phyloP scores from a whole-genome alignment of 1,284 basidiomycete species.

The Cryptococcus sp. region DNA sequence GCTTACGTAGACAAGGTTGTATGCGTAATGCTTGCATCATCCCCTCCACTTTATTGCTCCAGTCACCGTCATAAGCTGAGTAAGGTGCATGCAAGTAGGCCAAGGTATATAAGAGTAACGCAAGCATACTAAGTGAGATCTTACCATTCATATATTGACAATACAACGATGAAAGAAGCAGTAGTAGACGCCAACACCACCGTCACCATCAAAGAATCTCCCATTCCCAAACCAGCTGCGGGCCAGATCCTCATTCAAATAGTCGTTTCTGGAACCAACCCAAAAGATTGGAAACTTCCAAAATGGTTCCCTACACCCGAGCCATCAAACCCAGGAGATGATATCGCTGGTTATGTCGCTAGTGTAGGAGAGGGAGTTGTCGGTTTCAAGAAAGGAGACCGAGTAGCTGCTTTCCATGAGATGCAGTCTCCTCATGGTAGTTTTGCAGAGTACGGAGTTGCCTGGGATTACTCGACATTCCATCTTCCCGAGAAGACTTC shows the following conservation, averaged over 20 bases:
- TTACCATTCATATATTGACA: too few relatives aligned
- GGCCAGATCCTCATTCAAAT: constrained; percentile 8
- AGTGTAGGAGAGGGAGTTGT: constrained; percentile 14
- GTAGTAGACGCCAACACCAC: neutral
- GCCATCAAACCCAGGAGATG: constrained; percentile 11
- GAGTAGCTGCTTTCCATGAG: constrained; percentile 17
- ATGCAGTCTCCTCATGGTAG: constrained; percentile 8
- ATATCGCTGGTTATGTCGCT: constrained; percentile 14
- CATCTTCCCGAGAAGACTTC: constrained; percentile 6
- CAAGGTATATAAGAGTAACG: neutral
- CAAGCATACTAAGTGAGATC: neutral
- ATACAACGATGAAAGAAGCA: neutral
- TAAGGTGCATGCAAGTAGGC: neutral
- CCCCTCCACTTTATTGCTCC: neutral
- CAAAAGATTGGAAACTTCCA: constrained; percentile 18
- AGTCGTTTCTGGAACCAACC: constrained; percentile 14
- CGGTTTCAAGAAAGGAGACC: constrained; percentile 13
- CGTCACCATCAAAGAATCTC: neutral
- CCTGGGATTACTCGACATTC: constrained; percentile 10
- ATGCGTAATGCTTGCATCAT: neutral
- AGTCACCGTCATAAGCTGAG: neutral
- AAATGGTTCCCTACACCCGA: constrained; percentile 2
- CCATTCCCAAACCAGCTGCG: neutral
- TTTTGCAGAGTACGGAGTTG: constrained; percentile 15
- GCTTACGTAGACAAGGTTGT: too few relatives aligned